Evolutionary conservation across 2,329 filamentous ascomycete genomes (phyloP).

Genomic region (Aphanoascus verrucosus): DNA sequence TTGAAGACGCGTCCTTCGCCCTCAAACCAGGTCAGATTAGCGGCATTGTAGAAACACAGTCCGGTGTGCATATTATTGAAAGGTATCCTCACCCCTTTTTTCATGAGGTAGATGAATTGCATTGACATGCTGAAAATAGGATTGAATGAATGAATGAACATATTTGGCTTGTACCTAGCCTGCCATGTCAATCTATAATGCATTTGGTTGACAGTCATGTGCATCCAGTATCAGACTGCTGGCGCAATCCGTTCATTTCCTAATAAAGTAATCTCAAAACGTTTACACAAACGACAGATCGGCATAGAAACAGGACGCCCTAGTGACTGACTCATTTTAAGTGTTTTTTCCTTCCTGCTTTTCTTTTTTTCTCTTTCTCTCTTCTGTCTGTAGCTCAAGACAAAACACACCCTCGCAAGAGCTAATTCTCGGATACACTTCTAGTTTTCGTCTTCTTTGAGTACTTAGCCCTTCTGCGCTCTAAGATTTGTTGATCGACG

Average conservation of each 20-base stretch:
- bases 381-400: too few species aligned
- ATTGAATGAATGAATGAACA: slow-evolving; percentile 8
- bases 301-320: not conserved
- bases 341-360: not conserved
- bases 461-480: too few species aligned
- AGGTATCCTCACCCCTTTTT: slow-evolving; percentile 47
- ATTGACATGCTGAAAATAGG: slow-evolving; percentile 1
- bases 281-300: not conserved
- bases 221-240: not conserved
- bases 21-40: slow-evolving; percentile 80
- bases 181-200: not conserved
- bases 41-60: slow-evolving; percentile 78
- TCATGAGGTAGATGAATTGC: not conserved
- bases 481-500: too few species aligned
- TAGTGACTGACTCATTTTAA: not conserved
- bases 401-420: too few species aligned
- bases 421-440: too few species aligned
- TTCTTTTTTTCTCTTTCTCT: not conserved
- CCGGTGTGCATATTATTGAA: slow-evolving; percentile 90
- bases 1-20: slow-evolving; percentile 91
- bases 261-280: not conserved
- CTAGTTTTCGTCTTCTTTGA: too few species aligned
- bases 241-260: not conserved
- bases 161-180: slow-evolving; percentile 3
- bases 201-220: not conserved